Evolutionary conservation across 306 rosid genomes (phyloP).

Genomic region (Quercus agrifolia): DNA sequence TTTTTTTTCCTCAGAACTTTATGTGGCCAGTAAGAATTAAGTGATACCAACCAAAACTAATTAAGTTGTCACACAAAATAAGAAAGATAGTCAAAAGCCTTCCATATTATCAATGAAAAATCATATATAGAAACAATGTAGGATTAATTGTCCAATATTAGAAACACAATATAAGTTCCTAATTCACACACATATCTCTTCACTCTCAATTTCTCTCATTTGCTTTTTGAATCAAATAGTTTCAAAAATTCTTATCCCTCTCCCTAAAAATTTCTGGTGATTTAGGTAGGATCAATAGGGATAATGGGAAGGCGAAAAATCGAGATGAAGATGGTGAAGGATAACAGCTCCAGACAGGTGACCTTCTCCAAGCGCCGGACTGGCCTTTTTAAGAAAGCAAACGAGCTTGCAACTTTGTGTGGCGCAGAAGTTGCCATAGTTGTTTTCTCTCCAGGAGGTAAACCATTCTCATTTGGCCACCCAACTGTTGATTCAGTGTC

Average conservation of each 20-base stretch:
- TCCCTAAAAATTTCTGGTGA: neutral
- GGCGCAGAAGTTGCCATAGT: conserved; percentile 39
- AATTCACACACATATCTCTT: neutral
- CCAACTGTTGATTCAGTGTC: conserved; percentile 31
- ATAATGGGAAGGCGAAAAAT: conserved; percentile 31
- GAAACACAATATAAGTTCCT: neutral
- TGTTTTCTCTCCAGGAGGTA: conserved; percentile 47
- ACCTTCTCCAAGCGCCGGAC: conserved; percentile 61
- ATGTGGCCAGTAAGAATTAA: neutral
- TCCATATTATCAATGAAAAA: neutral
- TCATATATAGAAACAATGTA: neutral
- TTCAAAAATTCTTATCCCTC: neutral
- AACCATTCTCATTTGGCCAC: conserved; percentile 49
- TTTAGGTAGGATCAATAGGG: no score
- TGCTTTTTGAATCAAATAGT: neutral
- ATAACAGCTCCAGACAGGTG: conserved; percentile 29
- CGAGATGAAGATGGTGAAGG: conserved; percentile 43
- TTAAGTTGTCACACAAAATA: no score
- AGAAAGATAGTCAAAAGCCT: neutral
- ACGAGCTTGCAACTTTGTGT: conserved; percentile 59
- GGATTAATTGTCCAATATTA: neutral
- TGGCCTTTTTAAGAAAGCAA: conserved; percentile 65
- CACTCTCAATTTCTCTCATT: neutral
- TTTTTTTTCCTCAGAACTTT: neutral
- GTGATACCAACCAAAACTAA: neutral